Base-by-base conservation (phyloP, 2,329 filamentous ascomycete species). In the Aureobasidium subglaciale region DNA sequence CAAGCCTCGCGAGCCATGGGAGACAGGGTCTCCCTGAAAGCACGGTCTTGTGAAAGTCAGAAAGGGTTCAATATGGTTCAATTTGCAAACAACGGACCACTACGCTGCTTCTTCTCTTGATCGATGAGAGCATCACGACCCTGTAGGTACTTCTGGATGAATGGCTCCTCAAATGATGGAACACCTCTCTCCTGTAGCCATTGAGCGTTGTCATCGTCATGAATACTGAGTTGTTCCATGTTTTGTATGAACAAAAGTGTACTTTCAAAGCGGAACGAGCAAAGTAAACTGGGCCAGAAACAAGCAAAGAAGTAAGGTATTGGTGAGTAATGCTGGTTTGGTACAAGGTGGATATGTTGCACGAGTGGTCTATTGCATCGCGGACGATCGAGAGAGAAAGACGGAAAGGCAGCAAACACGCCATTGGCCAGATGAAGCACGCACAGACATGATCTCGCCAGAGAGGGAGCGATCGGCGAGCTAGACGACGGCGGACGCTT, bases 31-130 rank as follows among this genome's bases (percentile, higher is more conserved):
- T 86, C 78, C 48, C 83, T 80, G 74, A 93, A 93, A 3, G 81
- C 79, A 65, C 82, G 75, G 70, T 90, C 85, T 85, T 65, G 59
- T 10, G 11, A 3, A 16, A 50, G 20, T 52, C 34, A 52, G 45
- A 41, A 1, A 18, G 24, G 29, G 5, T 9, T 35, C 16, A 3
- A 15, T 40, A 2, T 15, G 13, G 9, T 10, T 6, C 3, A 16
- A 3, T 41, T 68, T 65, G n/a, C n/a, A n/a, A n/a, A n/a, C n/a
- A 67, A 73, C 78, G 59, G 69, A 87, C 89, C 90, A 68, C 90
- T 90, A 58, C 91, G 84, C 65, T 88, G 81, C 64, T 84, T 87
- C 70, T 88, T 85, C 70, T 97, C 93, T 67, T 95, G 81, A 16
- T 78, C 78, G 56, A 96, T 86, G 52, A 97, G 78, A 24, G 83